Base-by-base conservation (phyloP, 768 basidiomycete species). In the Russula earlei region DNA sequence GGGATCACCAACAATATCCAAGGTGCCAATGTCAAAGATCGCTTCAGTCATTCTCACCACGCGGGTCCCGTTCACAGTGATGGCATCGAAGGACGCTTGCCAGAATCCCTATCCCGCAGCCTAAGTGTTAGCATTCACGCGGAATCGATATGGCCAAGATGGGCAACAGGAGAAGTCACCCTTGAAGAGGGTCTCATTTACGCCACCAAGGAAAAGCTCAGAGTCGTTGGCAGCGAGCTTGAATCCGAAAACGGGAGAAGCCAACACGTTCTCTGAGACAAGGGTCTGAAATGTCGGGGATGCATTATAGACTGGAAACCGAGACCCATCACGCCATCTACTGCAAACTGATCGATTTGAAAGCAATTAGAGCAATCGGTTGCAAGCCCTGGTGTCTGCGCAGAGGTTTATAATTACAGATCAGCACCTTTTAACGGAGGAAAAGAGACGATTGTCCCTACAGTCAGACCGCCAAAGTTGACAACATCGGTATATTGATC, bases 311-410 rank as follows among this genome's bases (percentile, higher is more conserved):
- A 58, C 49, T 68, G 56, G 58, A 63, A 69, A 5, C 38, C 74
- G 65, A 78, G 65, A 33, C 76, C 76, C 37, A 76, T 62, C 7
- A 78, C 51, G 8, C 76, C 77, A 38, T 78, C 76, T 0, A 72
- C 55, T 0, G 44, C 61, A 44, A 71, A 73, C 15, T 58, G 38
- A 11, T 54, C 54, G 9, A 7, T 43, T 41, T 61, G 9, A 55
- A 77, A 61, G 9, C 66, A 67, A 5, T 61, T 9, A 14, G 73
- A 74, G 49, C 75, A 75, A 2, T 62, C 64, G 14, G 64, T 68
- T 22, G 79, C 77, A 20, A 72, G 71, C 12, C 77, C 77, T 15
- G 81, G 60, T 4, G 67, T 68, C 63, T 80, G 79, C 38, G 63
- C 3, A 58, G 62, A 8, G 73, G 77, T 63, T 71, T 14, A 29